Percentiles rank a stretch among this genome's conserved stretches.
These are phyloP conservation scores for Saccharata proteae DNA, from an alignment of 2,329 filamentous ascomycete species.

Conservation along the genomic window DNA sequence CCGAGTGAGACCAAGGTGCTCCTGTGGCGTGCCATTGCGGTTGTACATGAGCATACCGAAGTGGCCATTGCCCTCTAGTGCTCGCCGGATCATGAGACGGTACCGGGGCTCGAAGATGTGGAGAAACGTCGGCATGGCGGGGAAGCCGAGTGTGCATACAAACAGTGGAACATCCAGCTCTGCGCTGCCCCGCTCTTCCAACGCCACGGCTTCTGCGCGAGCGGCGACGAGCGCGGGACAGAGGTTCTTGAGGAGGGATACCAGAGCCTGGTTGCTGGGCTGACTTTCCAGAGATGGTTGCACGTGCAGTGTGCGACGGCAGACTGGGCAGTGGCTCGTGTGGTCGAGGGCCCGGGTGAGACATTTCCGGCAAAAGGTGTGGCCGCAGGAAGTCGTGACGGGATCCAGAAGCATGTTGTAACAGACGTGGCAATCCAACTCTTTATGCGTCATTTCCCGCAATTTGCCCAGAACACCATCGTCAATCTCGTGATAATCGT, in stretches of 20 bases:
- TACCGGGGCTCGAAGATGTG: slow-evolving; percentile 92
- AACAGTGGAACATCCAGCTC: slow-evolving; percentile 57
- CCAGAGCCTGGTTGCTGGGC: slow-evolving; percentile 51
- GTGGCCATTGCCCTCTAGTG: slow-evolving; percentile 57
- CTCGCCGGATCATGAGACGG: slow-evolving; percentile 74
- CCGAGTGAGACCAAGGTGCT: slow-evolving; percentile 34
- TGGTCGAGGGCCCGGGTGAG: slow-evolving; percentile 66
- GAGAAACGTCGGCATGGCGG: slow-evolving; percentile 68
- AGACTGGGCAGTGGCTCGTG: slow-evolving; percentile 67
- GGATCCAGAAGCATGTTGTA: slow-evolving; percentile 73
- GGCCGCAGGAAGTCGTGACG: slow-evolving; percentile 73
- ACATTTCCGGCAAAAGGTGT: slow-evolving; percentile 78
- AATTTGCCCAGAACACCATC: slow-evolving; percentile 42
- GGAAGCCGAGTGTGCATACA: slow-evolving; percentile 71
- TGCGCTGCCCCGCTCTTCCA: slow-evolving; percentile 45
- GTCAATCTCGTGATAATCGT: slow-evolving; percentile 33
- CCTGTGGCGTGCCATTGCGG: slow-evolving; percentile 38
- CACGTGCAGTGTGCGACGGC: slow-evolving; percentile 52
- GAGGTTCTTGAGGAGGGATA: slow-evolving; percentile 52
- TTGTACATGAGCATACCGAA: slow-evolving; percentile 81
- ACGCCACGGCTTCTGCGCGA: slow-evolving; percentile 42
- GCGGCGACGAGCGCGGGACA: slow-evolving; percentile 52
- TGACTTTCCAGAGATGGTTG: slow-evolving; percentile 37
- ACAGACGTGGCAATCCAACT: slow-evolving; percentile 83
- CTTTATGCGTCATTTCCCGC: slow-evolving; percentile 49